phyloP scores from a whole-genome alignment of 2,329 filamentous ascomycete genomes.

The Phialocephala subalpina region DNA sequence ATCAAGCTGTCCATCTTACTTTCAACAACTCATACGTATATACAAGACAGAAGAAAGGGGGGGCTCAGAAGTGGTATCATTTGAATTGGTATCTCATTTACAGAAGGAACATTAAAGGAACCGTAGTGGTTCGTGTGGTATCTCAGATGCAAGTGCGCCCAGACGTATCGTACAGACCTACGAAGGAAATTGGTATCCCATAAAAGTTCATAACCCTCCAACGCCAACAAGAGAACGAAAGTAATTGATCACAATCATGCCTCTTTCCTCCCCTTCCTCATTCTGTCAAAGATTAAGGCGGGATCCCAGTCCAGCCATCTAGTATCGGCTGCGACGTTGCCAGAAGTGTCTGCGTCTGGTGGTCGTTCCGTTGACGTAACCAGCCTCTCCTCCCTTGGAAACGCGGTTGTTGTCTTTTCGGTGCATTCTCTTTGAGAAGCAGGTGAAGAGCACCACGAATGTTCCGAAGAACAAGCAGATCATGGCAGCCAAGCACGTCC shows the following conservation, averaged over 20 bases:
- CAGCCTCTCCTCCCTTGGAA: constrained; percentile 27
- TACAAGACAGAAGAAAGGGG: neutral
- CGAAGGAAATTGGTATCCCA: constrained; percentile 5
- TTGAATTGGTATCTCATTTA: constrained; percentile 3
- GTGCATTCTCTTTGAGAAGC: constrained; percentile 55
- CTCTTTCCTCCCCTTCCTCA: neutral
- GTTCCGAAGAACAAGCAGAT: constrained; percentile 62
- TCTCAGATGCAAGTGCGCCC: neutral
- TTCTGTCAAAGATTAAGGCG: neutral
- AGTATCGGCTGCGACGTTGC: constrained; percentile 30
- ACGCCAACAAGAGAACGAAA: constrained; percentile 1
- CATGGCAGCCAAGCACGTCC: constrained; percentile 65
- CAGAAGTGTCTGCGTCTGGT: constrained; percentile 30
- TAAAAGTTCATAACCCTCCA: neutral
- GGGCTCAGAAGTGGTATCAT: neutral
- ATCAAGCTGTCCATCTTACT: no score
- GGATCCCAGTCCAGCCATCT: constrained; percentile 11
- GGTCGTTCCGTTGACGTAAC: constrained; percentile 28
- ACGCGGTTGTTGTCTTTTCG: constrained; percentile 14
- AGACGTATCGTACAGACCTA: neutral
- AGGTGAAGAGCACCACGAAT: constrained; percentile 66
- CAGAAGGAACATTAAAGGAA: constrained; percentile 6
- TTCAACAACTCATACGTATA: neutral
- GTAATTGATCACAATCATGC: neutral
- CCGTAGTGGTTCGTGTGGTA: neutral